Conservation (phyloP, 352 stramenopile genomes). For the Phytopythium mirpurense region DNA sequence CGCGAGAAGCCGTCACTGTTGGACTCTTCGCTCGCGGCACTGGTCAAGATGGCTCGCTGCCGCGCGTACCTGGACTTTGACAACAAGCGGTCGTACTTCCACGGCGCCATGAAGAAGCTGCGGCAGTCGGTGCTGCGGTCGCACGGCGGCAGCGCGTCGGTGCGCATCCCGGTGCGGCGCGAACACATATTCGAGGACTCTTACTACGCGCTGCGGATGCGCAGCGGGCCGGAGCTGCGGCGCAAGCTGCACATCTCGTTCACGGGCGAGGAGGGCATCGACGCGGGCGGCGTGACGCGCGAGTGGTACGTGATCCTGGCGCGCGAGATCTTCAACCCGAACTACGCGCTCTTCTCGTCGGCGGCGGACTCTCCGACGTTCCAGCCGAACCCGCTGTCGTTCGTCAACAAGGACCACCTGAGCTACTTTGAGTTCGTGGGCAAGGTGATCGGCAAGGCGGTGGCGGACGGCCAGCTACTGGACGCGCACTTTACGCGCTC, state of each 20-base stretch:
- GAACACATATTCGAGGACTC: constrained; percentile 99
- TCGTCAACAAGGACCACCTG: constrained; percentile 98
- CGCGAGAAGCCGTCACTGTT: constrained; percentile 95
- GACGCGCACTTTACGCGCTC: constrained; percentile 98
- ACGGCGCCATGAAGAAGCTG: constrained; percentile 91
- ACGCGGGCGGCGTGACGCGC: constrained; percentile 96
- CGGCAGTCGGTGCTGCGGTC: constrained; percentile 77
- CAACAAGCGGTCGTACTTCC: constrained; percentile 99
- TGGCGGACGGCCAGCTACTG: constrained; percentile 97
- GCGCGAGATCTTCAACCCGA: constrained; percentile 99
- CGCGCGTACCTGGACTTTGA: constrained; percentile 97
- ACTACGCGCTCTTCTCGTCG: constrained; percentile 99
- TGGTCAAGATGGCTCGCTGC: constrained; percentile 96
- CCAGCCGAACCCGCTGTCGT: constrained; percentile 98
- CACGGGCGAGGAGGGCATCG: constrained; percentile 96
- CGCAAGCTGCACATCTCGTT: constrained; percentile 98
- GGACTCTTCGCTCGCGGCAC: constrained; percentile 92
- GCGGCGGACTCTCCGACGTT: constrained; percentile 98
- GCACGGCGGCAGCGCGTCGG: constrained; percentile 88
- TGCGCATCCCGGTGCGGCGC: constrained; percentile 87
- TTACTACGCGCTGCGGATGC: constrained; percentile 96
- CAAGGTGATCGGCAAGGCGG: constrained; percentile 98
- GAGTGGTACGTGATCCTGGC: constrained; percentile 99
- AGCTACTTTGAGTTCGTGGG: constrained; percentile 98
- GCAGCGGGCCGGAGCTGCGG: constrained; percentile 95